Evolutionary conservation across 805 yeast genomes (phyloP).

Genomic region (Candida germanica): DNA sequence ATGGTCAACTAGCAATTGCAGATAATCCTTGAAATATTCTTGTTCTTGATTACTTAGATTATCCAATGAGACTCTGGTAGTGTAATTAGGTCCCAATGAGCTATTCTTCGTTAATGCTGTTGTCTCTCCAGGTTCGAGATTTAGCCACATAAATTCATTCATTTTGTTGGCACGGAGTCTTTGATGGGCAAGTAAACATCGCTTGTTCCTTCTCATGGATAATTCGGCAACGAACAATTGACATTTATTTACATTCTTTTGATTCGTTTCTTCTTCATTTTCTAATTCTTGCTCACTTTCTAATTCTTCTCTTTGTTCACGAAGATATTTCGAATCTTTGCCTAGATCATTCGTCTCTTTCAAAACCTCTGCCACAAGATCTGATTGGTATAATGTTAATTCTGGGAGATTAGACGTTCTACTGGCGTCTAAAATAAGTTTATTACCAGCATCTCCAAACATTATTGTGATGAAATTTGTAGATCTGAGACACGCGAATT

Average conservation of each 20-base stretch:
- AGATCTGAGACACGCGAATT: too few species aligned
- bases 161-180: conserved; percentile 64
- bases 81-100: conserved; percentile 19
- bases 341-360: conserved; percentile 69
- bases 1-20: conserved; percentile 67
- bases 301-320: conserved; percentile 22
- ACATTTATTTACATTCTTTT: conserved; percentile 47
- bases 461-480: too few species aligned
- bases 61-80: conserved; percentile 34
- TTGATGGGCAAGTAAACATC: conserved; percentile 86
- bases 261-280: conserved; percentile 42
- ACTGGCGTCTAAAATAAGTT: conserved; percentile 82
- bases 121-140: conserved; percentile 44
- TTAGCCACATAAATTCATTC: conserved; percentile 70
- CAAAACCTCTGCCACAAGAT: conserved; percentile 62
- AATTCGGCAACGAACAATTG: conserved; percentile 68
- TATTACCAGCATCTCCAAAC: conserved; percentile 88
- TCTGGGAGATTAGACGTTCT: conserved; percentile 64
- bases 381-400: conserved; percentile 70
- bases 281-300: conserved; percentile 25
- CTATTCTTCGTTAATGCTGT: conserved; percentile 6
- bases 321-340: conserved; percentile 50
- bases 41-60: conserved; percentile 74
- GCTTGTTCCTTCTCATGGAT: conserved; percentile 81
- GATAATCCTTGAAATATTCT: conserved; percentile 69